Conservation (phyloP, 441 rosid species). For the California macrophylla region DNA sequence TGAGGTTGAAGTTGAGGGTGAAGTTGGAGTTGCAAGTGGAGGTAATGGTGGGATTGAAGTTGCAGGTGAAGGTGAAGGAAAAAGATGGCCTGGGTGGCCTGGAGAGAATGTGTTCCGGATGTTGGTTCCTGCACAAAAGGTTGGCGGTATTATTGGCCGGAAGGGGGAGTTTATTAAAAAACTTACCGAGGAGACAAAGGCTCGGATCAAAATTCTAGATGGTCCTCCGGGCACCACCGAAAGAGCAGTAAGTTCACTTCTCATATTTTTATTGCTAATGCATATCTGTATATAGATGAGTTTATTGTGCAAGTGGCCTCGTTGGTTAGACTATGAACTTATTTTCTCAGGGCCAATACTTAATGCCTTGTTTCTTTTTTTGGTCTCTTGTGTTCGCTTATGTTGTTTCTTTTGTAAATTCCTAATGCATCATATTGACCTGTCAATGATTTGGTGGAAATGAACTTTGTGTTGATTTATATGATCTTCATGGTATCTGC, state of each 20-base stretch:
- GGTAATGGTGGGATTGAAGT: neutral
- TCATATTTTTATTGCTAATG: neutral
- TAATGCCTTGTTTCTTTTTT: neutral
- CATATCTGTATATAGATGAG: neutral
- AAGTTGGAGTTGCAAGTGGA: neutral
- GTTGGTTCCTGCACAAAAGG: conserved; percentile 24
- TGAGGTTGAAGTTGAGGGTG: neutral
- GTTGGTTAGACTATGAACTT: neutral
- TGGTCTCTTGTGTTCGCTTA: neutral
- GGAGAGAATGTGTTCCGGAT: conserved; percentile 24
- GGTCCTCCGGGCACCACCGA: conserved; percentile 23
- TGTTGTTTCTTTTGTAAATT: neutral
- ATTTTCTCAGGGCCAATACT: neutral
- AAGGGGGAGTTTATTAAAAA: conserved; percentile 26
- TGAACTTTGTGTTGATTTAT: neutral
- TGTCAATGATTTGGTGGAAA: conserved; percentile 3
- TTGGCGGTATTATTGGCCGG: conserved; percentile 24
- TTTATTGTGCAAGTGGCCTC: neutral
- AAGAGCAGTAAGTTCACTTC: conserved; percentile 21
- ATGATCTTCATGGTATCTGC: conserved; percentile 1
- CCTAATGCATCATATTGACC: neutral
- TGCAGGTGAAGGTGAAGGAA: conserved; percentile 10
- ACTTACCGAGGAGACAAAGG: conserved; percentile 22
- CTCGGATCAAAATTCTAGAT: conserved; percentile 24
- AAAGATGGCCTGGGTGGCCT: conserved; percentile 26